Conservation (phyloP, 2,329 filamentous ascomycete genomes). For the Fusarium chlamydosporum region DNA sequence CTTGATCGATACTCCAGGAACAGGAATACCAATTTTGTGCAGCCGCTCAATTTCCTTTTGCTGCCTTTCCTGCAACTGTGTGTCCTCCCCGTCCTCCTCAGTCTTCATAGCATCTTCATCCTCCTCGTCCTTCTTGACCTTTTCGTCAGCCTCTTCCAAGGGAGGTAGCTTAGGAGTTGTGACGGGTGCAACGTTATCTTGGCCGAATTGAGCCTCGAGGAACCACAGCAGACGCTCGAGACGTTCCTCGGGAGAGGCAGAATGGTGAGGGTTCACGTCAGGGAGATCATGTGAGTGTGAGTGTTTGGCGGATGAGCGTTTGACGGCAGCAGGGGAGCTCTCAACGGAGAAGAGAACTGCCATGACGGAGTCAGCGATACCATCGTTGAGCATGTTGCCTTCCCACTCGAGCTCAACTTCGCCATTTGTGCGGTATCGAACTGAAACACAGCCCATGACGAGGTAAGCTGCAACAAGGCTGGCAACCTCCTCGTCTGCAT, state of each 20-base stretch:
- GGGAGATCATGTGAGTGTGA: slow-evolving; percentile 61
- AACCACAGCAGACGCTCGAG: slow-evolving; percentile 93
- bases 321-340: slow-evolving; percentile 93
- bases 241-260: slow-evolving; percentile 79
- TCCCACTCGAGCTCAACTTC: slow-evolving; percentile 96
- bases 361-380: slow-evolving; percentile 97
- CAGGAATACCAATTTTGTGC: slow-evolving; percentile 87
- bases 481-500: slow-evolving; percentile 75
- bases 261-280: slow-evolving; percentile 77
- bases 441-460: slow-evolving; percentile 91
- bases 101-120: slow-evolving; percentile 57
- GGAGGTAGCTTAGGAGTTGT: slow-evolving; percentile 70
- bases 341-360: slow-evolving; percentile 93
- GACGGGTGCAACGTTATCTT: slow-evolving; percentile 84
- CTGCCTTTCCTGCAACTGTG: slow-evolving; percentile 68
- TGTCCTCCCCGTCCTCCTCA: slow-evolving; percentile 56
- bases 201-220: slow-evolving; percentile 95
- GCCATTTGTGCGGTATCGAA: slow-evolving; percentile 82
- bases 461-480: slow-evolving; percentile 70
- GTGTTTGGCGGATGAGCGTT: slow-evolving; percentile 67
- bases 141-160: slow-evolving; percentile 55
- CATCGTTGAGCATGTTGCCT: slow-evolving; percentile 96
- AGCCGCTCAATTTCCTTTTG: slow-evolving; percentile 81
- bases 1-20: slow-evolving; percentile 87
- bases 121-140: slow-evolving; percentile 54